Base-by-base conservation (phyloP, 2,329 filamentous ascomycete genomes). In the Pestalotiopsis sp. region DNA sequence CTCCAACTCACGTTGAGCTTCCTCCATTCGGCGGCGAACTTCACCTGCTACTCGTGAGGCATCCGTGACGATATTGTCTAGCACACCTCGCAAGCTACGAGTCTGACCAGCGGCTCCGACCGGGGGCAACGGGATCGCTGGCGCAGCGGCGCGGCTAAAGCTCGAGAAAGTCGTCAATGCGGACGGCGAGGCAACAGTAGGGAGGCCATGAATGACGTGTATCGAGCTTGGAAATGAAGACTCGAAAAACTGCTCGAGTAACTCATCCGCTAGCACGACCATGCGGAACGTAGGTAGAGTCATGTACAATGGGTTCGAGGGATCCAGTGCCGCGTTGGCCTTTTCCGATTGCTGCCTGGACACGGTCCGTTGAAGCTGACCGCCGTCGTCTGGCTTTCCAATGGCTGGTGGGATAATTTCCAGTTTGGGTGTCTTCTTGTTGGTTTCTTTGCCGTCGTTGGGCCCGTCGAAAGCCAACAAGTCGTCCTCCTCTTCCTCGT, bases 281-380 rank as follows among this genome's bases (percentile, higher is more conserved):
- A 99, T 99, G 72, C 96, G 92, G 87, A 99, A 99, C 0, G 96
- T 99, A 1, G 96, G 96, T 1, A 99, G 87, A 0, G 96, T 98
- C 76, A 99, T 98, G 78, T 98, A 93, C 0, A 99, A 87, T 6
- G 96, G 96, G 71, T 97, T 95, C 31, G 94, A 91, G 2, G 96
- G 96, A 77, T 99, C 95, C 3, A 99, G 87, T 0, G 96, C 96
- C 9, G 91, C 90, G 77, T 99, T 99, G 61, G 94, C 94, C 23
- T 92, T 88, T 77, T 94, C 91, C 1, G 91, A 90, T 75, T 90
- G 88, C 7, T 91, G 88, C 76, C 90, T 91, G 64, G 89, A 90
- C 38, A 85, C 84, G 65, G 79, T 77, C 57, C 80, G 75, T 72
- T 80, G 73, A 49, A 31, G 69, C 60, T 66, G 71, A n/a, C 69